A percentile compares a stretch with the other conserved stretches of the same genome.
Evolutionary conservation across 306 rosid species (phyloP).

Genomic region (Lagenaria siceraria): DNA sequence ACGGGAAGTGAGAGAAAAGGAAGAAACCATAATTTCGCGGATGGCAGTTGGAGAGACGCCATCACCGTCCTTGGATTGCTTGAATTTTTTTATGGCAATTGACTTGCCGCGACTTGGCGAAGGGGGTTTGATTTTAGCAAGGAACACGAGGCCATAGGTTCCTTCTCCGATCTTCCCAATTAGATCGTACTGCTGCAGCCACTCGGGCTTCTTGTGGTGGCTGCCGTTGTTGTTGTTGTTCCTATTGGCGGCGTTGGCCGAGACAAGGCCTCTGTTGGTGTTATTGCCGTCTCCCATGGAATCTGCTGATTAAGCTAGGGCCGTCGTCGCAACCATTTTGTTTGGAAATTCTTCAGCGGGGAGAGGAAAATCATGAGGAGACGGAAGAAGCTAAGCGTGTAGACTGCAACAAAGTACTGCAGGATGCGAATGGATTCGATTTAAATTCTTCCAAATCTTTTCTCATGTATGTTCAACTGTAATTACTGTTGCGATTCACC

Average conservation of each 20-base stretch:
- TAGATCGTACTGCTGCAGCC: constrained; percentile 92
- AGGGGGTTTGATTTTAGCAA: constrained; percentile 53
- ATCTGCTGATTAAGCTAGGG: neutral
- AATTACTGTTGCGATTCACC: no score
- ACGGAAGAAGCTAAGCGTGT: neutral
- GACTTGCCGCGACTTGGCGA: constrained; percentile 68
- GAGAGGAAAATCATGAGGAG: neutral
- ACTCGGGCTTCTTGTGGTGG: constrained; percentile 65
- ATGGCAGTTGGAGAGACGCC: constrained; percentile 98
- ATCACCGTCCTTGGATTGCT: constrained; percentile 89
- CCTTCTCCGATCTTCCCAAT: constrained; percentile 95
- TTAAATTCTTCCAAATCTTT: neutral
- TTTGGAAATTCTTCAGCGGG: neutral
- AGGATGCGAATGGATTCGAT: neutral
- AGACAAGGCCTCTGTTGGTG: constrained; percentile 17
- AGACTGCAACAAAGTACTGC: neutral
- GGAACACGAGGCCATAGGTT: constrained; percentile 86
- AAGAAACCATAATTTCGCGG: constrained; percentile 84
- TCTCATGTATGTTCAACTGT: no score
- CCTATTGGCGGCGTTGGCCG: constrained; percentile 1
- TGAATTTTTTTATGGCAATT: constrained; percentile 89
- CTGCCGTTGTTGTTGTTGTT: constrained; percentile 10
- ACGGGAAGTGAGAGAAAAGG: neutral
- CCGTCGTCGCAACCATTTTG: neutral
- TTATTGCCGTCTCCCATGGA: constrained; percentile 60